phyloP scores from a whole-genome alignment of 202 grass and related monocot species.

The Dendrocalamus latiflorus region DNA sequence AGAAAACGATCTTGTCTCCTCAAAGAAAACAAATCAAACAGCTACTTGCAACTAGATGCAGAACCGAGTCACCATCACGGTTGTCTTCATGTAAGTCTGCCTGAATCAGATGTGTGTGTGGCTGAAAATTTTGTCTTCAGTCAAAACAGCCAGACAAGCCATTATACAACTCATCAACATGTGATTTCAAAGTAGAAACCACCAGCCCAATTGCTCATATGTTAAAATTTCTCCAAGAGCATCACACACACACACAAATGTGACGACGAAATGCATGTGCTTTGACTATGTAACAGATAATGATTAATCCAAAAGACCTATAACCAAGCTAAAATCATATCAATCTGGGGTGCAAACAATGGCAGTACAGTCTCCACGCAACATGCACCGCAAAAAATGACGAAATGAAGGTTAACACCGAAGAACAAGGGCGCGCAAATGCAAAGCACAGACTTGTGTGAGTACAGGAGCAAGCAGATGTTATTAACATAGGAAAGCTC shows the following conservation, averaged over 20 bases:
- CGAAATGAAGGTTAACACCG: neutral
- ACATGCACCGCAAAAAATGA: neutral
- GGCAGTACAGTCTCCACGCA: too few relatives aligned
- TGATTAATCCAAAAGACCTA: neutral
- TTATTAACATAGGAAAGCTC: conserved; percentile 54
- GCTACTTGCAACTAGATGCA: neutral
- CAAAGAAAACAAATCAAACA: conserved; percentile 23
- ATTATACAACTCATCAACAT: conserved; percentile 11
- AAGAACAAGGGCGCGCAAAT: neutral
- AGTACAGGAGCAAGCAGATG: conserved; percentile 29
- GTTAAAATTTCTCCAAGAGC: neutral
- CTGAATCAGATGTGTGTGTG: neutral
- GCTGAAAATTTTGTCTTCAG: conserved; percentile 1
- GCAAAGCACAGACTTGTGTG: neutral
- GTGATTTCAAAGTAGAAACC: neutral
- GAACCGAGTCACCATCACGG: conserved; percentile 6
- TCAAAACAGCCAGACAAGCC: neutral
- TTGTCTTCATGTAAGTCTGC: neutral
- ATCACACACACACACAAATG: neutral
- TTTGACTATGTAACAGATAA: neutral
- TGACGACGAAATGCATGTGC: conserved; percentile 10
- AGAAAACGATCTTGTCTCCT: conserved; percentile 12
- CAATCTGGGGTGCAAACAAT: conserved; percentile 2
- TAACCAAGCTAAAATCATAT: neutral
- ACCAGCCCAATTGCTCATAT: conserved; percentile 9